Evolutionary conservation across 2,329 filamentous ascomycete genomes (phyloP).

Genomic region (Clonostachys rosea): DNA sequence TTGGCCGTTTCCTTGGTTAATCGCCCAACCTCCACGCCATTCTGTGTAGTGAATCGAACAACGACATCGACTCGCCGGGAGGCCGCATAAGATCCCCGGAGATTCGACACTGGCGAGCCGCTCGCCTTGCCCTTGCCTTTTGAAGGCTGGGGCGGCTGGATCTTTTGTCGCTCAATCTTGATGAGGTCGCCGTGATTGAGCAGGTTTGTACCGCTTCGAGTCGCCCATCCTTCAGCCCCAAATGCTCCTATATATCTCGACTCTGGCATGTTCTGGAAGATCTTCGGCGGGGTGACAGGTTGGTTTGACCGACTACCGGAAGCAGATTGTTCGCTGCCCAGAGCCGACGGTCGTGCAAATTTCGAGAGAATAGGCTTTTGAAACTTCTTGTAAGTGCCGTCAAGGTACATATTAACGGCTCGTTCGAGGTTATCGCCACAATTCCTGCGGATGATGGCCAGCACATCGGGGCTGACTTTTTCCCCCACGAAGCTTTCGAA

Average conservation of each 20-base stretch:
- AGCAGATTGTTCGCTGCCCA: not conserved
- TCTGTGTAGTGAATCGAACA: constrained; percentile 80
- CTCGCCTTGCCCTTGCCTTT: constrained; percentile 38
- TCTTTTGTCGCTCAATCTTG: constrained; percentile 80
- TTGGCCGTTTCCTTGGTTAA: constrained; percentile 80
- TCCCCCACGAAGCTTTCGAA: constrained; percentile 59
- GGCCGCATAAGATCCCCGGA: constrained; percentile 37
- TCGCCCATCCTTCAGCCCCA: constrained; percentile 88
- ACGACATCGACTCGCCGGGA: constrained; percentile 76
- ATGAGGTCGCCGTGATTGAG: constrained; percentile 80
- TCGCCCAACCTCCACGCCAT: constrained; percentile 79
- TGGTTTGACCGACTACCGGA: not conserved
- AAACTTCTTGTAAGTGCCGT: constrained; percentile 59
- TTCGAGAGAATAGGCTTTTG: constrained; percentile 12
- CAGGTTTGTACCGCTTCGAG: constrained; percentile 71
- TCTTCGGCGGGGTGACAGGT: constrained; percentile 8
- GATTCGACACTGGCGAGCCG: constrained; percentile 15
- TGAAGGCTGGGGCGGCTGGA: constrained; percentile 50
- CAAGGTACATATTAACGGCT: constrained; percentile 67
- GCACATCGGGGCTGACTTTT: constrained; percentile 40
- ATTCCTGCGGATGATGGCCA: constrained; percentile 45
- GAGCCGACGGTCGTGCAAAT: not conserved
- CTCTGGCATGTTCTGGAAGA: constrained; percentile 17
- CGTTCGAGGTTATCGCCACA: constrained; percentile 55
- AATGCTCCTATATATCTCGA: constrained; percentile 83